Conservation (phyloP, 768 basidiomycete genomes). For the Termitomyces heimii region DNA sequence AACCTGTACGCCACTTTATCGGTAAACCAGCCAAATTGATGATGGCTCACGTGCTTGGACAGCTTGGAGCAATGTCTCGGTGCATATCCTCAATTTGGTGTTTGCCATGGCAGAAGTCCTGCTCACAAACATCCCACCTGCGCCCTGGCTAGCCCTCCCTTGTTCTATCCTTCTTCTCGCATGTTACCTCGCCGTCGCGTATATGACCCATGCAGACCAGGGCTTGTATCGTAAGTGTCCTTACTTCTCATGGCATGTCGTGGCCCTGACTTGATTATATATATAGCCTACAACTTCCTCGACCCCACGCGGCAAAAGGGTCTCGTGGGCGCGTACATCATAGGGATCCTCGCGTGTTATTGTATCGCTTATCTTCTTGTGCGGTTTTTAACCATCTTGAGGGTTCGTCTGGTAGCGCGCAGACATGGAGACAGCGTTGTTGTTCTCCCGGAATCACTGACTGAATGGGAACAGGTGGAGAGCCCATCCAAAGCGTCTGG, state of each 20-base stretch:
- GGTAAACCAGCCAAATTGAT: too few relatives aligned
- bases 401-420: slow-evolving; percentile 23
- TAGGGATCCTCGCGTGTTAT: slow-evolving; percentile 51
- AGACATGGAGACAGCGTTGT: slow-evolving; percentile 3
- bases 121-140: slow-evolving; percentile 44
- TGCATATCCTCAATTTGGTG: slow-evolving; percentile 53
- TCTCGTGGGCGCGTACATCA: slow-evolving; percentile 53
- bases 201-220: slow-evolving; percentile 56
- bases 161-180: slow-evolving; percentile 43
- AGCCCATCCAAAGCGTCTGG: slow-evolving; percentile 7
- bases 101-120: slow-evolving; percentile 56
- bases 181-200: slow-evolving; percentile 60
- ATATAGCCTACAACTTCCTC: slow-evolving; percentile 59
- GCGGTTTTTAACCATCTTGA: slow-evolving; percentile 32
- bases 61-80: slow-evolving; percentile 57
- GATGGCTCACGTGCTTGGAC: neutral
- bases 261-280: too few relatives aligned
- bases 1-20: too few relatives aligned
- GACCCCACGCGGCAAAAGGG: slow-evolving; percentile 39
- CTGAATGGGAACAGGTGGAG: slow-evolving; percentile 43
- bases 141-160: slow-evolving; percentile 47
- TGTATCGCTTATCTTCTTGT: slow-evolving; percentile 46
- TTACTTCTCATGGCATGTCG: too few relatives aligned
- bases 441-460: slow-evolving; percentile 19
- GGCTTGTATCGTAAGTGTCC: slow-evolving; percentile 64